A percentile compares a stretch with the other conserved stretches of the same genome.
Conservation (phyloP, 805 yeast genomes). For the Cyberlindnera sargentensis region DNA sequence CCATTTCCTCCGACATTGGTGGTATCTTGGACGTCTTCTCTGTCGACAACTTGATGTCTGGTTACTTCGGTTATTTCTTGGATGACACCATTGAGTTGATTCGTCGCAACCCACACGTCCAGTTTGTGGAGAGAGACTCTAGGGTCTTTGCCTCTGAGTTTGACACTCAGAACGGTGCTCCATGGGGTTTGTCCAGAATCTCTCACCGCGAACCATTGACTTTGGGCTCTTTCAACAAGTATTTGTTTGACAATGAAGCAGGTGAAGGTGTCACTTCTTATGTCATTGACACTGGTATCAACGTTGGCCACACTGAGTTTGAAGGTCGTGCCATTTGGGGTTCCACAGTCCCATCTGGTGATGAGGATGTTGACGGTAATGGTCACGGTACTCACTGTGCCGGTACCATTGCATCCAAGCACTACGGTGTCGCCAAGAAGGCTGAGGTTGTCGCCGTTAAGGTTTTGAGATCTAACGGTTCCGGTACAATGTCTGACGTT, state of each 20-base stretch:
- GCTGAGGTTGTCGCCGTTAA: constrained; percentile 78
- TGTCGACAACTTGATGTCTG: constrained; percentile 52
- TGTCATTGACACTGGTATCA: constrained; percentile 86
- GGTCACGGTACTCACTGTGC: constrained; percentile 98
- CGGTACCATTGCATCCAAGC: constrained; percentile 81
- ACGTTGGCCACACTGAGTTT: constrained; percentile 68
- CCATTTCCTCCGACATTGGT: constrained; percentile 29
- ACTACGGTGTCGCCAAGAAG: constrained; percentile 79
- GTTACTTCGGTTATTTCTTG: constrained; percentile 83
- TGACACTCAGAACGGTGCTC: constrained; percentile 73
- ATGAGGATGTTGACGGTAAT: constrained; percentile 69
- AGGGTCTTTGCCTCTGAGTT: constrained; percentile 57
- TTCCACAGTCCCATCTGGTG: constrained; percentile 67
- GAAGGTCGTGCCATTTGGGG: constrained; percentile 86
- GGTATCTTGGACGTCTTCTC: constrained; percentile 57
- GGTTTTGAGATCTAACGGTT: constrained; percentile 75
- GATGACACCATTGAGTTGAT: constrained; percentile 68
- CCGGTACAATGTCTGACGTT: constrained; percentile 79
- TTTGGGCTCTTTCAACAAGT: constrained; percentile 65
- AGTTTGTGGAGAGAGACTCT: constrained; percentile 71
- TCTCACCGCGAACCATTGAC: constrained; percentile 72
- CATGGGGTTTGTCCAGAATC: constrained; percentile 92
- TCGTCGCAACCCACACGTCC: constrained; percentile 57
- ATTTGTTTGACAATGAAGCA: constrained; percentile 62
- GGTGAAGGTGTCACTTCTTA: constrained; percentile 85